Base-by-base conservation (phyloP, 345 rosid species). In the Pugionium dolabratum region DNA sequence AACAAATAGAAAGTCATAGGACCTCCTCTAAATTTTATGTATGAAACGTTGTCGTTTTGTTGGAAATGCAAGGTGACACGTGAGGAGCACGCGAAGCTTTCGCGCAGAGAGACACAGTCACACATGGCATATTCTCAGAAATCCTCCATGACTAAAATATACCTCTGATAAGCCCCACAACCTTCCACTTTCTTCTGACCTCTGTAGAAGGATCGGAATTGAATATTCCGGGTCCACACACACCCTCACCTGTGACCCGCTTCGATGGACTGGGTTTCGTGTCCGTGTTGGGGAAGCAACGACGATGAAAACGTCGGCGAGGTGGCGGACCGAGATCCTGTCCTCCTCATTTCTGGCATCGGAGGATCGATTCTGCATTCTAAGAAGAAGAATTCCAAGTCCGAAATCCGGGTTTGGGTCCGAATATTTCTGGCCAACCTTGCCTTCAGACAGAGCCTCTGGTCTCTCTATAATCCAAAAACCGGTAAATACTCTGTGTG, bases 341-440 rank as follows among this genome's bases (percentile, higher is more conserved):
- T 90, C 0, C 75, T 90, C 25, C 84, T 90, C 27, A 81, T 90
- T 8, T 84, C 97, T 28, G 97, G 97, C 9, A 79, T 88, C 2
- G 97, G 93, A 41, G 96, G 93, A 4, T 91, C 93, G 69, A 72
- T 87, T 54, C 85, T 81, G 62, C 81, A 84, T 73, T 84, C 97
- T 2, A 86, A 47, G 49, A 90, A 88, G 79, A 90, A 88, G 73
- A 72, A 60, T 34, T 44, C 64, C 18, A 87, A 89, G 36, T 57
- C 71, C 50, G 71, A 81, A 75, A 75, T 80, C 55, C 90, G 93
- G 51, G 97, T 85, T 39, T 91, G 97, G 97, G 96, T 88, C 47
- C 87, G 97, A 45, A 78, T 88, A 26, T 82, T 88, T 27, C 75
- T 88, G 2, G 91, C 97, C 5, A 93, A 86, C 55, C 75, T 86